Base-by-base conservation (phyloP, 768 basidiomycete species). In the Boletus patriciae region DNA sequence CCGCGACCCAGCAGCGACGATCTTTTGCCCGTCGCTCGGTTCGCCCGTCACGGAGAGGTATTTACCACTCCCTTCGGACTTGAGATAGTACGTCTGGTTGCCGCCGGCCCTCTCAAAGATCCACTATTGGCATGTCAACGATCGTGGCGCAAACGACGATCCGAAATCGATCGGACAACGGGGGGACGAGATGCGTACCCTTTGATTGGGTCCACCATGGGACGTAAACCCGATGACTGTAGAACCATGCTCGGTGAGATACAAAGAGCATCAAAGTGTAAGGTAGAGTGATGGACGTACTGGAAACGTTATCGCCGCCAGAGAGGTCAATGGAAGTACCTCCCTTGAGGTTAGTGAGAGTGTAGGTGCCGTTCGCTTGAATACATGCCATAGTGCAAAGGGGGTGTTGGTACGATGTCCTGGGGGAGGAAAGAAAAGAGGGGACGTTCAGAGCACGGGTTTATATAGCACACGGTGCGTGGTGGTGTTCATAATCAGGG, bases 271-370 rank as follows among this genome's bases (percentile, higher is more conserved):
- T 1, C 27, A 9, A 29, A 29, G 9, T 4, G 4, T 9, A 11
- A 6, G 3, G 6, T 25, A 13, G 13, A 3, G 0, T n/a, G 27
- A 9, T 7, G 40, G 6, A 70, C 79, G 27, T 55, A 81, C 82
- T 75, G 46, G 80, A 75, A 9, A 45, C 65, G 55, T 80, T 76
- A 64, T 85, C 83, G 10, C 55, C 72, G 3, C 78, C 82, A 18
- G 84, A 85, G 54, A 86, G 74, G 62, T 86, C 83, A 23, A 84
- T 59, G 29, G 76, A 80, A 7, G 79, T 85, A 3, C 76, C 77
- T 9, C 77, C 73, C 68, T 82, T 78, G 62, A 69, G 75, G 68
- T 86, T 87, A 38, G 66, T 72, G 61, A 86, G 74, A 34, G 61
- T 73, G 71, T 81, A 85, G 0, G 62, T 73, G 16, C 36, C 51